A percentile compares a stretch with the other conserved stretches of the same genome.
Evolutionary conservation across 495 filamentous ascomycete species (phyloP).

Genomic region (Xylaria acuta): DNA sequence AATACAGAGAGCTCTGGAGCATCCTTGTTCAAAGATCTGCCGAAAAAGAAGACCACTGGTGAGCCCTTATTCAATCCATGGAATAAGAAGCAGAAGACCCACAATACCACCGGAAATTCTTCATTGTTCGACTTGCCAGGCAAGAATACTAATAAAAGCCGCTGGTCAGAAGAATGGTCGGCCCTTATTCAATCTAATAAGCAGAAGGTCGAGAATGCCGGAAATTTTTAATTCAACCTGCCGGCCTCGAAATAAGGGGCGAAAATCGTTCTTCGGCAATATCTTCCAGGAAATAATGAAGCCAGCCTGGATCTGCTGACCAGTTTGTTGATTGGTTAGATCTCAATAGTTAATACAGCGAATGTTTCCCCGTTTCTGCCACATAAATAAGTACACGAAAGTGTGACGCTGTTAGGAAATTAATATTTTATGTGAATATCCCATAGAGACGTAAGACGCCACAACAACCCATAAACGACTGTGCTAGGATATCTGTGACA

Average conservation of each 20-base stretch:
- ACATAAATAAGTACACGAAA: neutral
- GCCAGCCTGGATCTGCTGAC: no score
- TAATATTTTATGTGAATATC: neutral
- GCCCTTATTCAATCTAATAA: no score
- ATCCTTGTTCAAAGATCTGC: neutral
- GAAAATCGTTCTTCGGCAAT: no score
- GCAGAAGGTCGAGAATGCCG: no score
- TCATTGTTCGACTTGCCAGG: no score
- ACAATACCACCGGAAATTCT: neutral
- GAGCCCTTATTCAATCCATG: neutral
- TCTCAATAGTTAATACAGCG: neutral
- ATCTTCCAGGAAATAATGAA: no score
- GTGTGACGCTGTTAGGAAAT: neutral
- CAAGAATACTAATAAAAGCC: no score
- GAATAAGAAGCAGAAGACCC: neutral
- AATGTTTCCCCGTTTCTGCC: neutral
- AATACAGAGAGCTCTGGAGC: neutral
- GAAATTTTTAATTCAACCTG: no score
- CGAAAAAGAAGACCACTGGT: neutral
- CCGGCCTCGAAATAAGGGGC: no score
- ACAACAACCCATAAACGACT: neutral
- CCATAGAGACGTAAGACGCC: neutral
- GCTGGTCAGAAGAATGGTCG: no score
- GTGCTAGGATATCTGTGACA: neutral
- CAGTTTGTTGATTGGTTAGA: neutral